Evolutionary conservation across 2,329 filamentous ascomycete species (phyloP), one percentile per base, ranked within the genome.

Genomic region (Trematosphaeria pertusa): DNA sequence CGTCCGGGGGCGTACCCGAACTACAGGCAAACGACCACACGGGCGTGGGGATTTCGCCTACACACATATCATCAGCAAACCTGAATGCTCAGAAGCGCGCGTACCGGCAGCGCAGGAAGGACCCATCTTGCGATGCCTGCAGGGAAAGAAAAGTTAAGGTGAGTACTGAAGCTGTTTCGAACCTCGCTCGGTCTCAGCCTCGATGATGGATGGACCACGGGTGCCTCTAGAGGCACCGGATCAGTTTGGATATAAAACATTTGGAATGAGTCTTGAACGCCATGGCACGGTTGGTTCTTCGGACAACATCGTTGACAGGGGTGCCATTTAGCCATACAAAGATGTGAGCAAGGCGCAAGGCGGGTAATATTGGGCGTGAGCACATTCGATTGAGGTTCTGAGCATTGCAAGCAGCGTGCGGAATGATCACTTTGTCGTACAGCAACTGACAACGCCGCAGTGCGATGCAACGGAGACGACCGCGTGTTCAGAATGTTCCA

Each of bases 61-160:
- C 56, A 35, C 73, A 65, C 58, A 73, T 67, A 37, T 71, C 67
- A 18, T 72, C 77, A 18, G 76, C 81, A 28, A 80, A 78, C 60
- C 71, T 83, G 56, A 87, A 89, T 59, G 83, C 88, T 22, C 91
- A 96, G 71, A 97, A 97, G 73, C 81, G 94, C 67, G 93, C 94
- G 2, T 99, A 97, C 75, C 86, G 94, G 18, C 94, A 99, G 71
- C 81, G 94, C 58, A 84, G 94, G 59, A 99, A 99, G 69, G 94
- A 99, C 64, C 94, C 94, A 1, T 97, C 91, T 66, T 99, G 94
- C 72, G 94, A 99, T 77, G 94, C 94, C 39, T 99, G 94, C 70
- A 84, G 94, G 50, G 94, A 99, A 67, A 80, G 84, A 36, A 87
- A 87, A 73, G 84, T 87, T 56, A 87, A 87, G 75, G 81, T 82